Conservation (phyloP, 148 eudicot species). For the Nyssa sinensis region DNA sequence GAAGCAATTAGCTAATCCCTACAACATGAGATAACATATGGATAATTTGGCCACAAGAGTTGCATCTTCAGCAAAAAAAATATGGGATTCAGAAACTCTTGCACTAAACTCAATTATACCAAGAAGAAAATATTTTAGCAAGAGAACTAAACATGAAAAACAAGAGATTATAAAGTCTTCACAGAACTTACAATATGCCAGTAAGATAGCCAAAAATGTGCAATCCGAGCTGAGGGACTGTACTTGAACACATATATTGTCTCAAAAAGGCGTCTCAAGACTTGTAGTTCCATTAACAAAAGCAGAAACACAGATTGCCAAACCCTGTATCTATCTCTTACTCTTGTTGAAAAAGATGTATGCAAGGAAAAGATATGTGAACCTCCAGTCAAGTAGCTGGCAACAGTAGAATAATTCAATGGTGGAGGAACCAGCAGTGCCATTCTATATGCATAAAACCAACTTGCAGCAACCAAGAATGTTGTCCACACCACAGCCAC, state of each 20-base stretch:
- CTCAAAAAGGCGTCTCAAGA: constrained; percentile 70
- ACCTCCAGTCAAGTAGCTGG: constrained; percentile 64
- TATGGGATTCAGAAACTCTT: neutral
- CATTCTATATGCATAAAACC: constrained; percentile 63
- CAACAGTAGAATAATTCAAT: constrained; percentile 48
- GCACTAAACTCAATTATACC: neutral
- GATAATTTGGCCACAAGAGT: no score
- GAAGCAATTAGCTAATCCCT: no score
- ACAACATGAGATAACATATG: no score
- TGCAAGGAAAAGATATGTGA: constrained; percentile 46
- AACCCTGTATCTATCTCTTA: constrained; percentile 35
- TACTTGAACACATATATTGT: constrained; percentile 70
- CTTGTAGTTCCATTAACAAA: constrained; percentile 81
- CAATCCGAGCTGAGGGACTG: constrained; percentile 76
- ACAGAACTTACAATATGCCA: constrained; percentile 71
- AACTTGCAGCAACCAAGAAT: constrained; percentile 57
- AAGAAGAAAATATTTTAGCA: neutral
- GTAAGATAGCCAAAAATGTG: constrained; percentile 73
- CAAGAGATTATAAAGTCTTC: neutral
- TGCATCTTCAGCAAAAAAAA: no score
- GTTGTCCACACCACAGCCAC: constrained; percentile 73
- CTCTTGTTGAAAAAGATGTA: constrained; percentile 26
- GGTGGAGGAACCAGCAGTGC: constrained; percentile 48
- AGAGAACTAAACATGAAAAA: neutral
- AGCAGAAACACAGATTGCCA: constrained; percentile 81